phyloP scores from a whole-genome alignment of 2,329 filamentous ascomycete genomes.

The Paecilomyces formosus region DNA sequence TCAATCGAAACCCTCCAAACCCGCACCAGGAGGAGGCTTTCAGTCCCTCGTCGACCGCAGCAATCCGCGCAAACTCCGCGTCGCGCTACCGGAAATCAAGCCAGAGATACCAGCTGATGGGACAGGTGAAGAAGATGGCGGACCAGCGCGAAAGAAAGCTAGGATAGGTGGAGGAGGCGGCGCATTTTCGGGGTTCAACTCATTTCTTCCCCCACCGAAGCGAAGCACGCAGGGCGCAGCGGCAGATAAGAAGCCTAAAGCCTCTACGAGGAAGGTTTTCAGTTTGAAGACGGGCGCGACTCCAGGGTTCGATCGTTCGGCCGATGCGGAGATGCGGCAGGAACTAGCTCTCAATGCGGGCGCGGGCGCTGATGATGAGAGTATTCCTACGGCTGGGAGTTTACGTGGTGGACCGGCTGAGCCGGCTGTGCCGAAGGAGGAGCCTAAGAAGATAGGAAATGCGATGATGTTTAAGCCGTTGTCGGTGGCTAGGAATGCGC shows the following conservation, averaged over 20 bases:
- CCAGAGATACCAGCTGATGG: slow-evolving; percentile 30
- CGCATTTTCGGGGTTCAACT: slow-evolving; percentile 78
- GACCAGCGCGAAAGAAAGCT: slow-evolving; percentile 64
- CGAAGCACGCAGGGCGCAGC: slow-evolving; percentile 21
- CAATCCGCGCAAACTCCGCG: slow-evolving; percentile 75
- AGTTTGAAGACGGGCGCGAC: slow-evolving; percentile 76
- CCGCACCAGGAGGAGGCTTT: slow-evolving; percentile 42
- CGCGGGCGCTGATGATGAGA: slow-evolving; percentile 25
- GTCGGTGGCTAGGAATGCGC: slow-evolving; percentile 69
- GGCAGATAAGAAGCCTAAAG: slow-evolving; percentile 22
- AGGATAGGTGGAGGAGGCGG: slow-evolving; percentile 55
- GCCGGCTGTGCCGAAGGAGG: slow-evolving; percentile 12
- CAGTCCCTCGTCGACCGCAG: slow-evolving; percentile 75
- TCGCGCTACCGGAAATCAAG: slow-evolving; percentile 60
- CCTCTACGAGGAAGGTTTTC: slow-evolving; percentile 50
- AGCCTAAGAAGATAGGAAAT: slow-evolving; percentile 58
- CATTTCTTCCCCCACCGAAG: slow-evolving; percentile 80
- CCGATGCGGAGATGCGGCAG: slow-evolving; percentile 32
- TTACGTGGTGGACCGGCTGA: slow-evolving; percentile 7
- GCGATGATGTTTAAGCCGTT: slow-evolving; percentile 83
- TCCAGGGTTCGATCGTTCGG: slow-evolving; percentile 68
- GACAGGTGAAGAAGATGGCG: slow-evolving; percentile 35
- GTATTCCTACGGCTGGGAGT: slow-evolving; percentile 19
- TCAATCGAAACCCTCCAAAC: slow-evolving; percentile 24
- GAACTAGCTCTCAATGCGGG: slow-evolving; percentile 11